These are phyloP conservation scores for Neofusicoccum sp. DNA, from an alignment of 2,329 filamentous ascomycete genomes.

Conservation along the genomic window DNA sequence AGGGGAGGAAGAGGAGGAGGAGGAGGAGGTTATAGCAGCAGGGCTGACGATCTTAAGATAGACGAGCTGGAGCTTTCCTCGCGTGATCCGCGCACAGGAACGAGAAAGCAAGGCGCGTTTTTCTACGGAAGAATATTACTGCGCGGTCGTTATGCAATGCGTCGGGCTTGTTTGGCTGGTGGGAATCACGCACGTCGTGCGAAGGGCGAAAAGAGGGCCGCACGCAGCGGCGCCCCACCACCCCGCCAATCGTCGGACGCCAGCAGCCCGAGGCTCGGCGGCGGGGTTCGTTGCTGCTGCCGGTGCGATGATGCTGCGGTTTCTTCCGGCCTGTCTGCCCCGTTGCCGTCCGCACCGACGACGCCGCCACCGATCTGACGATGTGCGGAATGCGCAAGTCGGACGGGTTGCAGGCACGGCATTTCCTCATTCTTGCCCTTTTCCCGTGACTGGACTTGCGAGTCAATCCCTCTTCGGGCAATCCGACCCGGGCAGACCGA, in stretches of 20 bases:
- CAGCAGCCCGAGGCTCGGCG: background rate
- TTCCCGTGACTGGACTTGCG: background rate
- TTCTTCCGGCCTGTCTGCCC: background rate
- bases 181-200: background rate
- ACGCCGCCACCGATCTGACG: too few species aligned
- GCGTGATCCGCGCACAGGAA: background rate
- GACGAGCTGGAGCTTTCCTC: background rate
- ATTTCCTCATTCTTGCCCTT: background rate
- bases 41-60: background rate
- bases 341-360: too few species aligned
- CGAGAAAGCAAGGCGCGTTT: background rate
- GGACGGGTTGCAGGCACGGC: background rate
- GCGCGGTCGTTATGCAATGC: background rate
- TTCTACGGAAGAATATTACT: conserved; percentile 9
- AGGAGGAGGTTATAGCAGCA: background rate
- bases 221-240: background rate
- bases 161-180: conserved; percentile 1
- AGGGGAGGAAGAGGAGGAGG: background rate
- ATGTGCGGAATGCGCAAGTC: too few species aligned
- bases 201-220: too few species aligned
- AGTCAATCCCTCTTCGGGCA: too few species aligned
- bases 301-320: background rate
- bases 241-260: background rate
- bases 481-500: too few species aligned
- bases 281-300: background rate